Evolutionary conservation across 192 early-diverging fungal species (phyloP).

Genomic region (Coemansia sp.): DNA sequence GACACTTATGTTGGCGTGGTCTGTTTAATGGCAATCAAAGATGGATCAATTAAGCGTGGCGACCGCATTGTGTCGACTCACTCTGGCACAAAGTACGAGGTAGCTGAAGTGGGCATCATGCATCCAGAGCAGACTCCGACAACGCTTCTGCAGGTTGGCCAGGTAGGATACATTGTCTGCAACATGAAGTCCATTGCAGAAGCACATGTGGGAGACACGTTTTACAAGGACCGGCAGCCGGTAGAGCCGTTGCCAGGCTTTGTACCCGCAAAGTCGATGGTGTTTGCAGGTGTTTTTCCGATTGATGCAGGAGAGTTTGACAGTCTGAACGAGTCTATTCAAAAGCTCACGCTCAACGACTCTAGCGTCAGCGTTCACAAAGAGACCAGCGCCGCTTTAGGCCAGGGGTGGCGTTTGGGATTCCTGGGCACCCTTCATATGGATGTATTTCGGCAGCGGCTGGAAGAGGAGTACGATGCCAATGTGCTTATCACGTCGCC

Average conservation of each 20-base stretch:
- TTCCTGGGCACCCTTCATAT: slow-evolving; percentile 96
- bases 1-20: slow-evolving; percentile 98
- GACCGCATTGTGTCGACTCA: slow-evolving; percentile 80
- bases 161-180: slow-evolving; percentile 89
- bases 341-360: slow-evolving; percentile 94
- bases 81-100: slow-evolving; percentile 81
- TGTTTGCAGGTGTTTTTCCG: slow-evolving; percentile 94
- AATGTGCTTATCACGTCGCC: slow-evolving; percentile 89
- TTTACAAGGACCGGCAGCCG: slow-evolving; percentile 67
- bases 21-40: slow-evolving; percentile 85
- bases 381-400: slow-evolving; percentile 80
- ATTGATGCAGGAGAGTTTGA: slow-evolving; percentile 86
- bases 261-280: slow-evolving; percentile 93
- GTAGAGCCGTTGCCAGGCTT: slow-evolving; percentile 86
- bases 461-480: slow-evolving; percentile 92
- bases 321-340: slow-evolving; percentile 86
- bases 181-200: slow-evolving; percentile 93
- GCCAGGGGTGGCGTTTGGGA: slow-evolving; percentile 95
- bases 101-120: slow-evolving; percentile 92
- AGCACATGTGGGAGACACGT: slow-evolving; percentile 95
- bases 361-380: slow-evolving; percentile 85
- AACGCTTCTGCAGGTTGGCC: slow-evolving; percentile 56
- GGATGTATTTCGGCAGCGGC: slow-evolving; percentile 95
- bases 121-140: slow-evolving; percentile 80
- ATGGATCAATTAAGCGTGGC: slow-evolving; percentile 75